Evolutionary conservation across 2,329 filamentous ascomycete species (phyloP).

Genomic region (Paecilomyces formosus): DNA sequence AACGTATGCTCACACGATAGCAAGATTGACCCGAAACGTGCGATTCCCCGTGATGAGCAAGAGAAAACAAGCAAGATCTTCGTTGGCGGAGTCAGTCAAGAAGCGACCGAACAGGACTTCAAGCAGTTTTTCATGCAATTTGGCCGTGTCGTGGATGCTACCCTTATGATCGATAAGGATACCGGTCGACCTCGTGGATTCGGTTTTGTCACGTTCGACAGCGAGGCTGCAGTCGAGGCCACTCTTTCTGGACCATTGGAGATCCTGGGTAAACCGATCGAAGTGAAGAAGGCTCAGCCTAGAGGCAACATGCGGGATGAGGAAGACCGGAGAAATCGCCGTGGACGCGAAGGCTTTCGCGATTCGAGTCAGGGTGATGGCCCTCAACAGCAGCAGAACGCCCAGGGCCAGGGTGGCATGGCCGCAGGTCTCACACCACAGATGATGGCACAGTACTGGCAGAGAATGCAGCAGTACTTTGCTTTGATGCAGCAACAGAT

Average conservation of each 20-base stretch:
- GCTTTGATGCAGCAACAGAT: slow-evolving; percentile 90
- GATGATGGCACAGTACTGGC: slow-evolving; percentile 97
- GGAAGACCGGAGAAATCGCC: slow-evolving; percentile 56
- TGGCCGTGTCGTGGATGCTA: slow-evolving; percentile 91
- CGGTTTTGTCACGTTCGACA: slow-evolving; percentile 97
- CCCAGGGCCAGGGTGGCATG: slow-evolving; percentile 33
- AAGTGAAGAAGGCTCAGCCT: slow-evolving; percentile 96
- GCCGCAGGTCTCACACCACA: slow-evolving; percentile 76
- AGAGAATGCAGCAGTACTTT: slow-evolving; percentile 97
- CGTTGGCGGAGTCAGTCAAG: slow-evolving; percentile 93
- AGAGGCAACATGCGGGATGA: slow-evolving; percentile 90
- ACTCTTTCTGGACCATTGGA: slow-evolving; percentile 78
- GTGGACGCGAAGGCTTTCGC: slow-evolving; percentile 33
- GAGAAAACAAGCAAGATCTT: slow-evolving; percentile 99
- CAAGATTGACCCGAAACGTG: slow-evolving; percentile 95
- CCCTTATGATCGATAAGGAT: slow-evolving; percentile 99
- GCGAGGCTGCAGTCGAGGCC: slow-evolving; percentile 86
- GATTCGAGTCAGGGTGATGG: slow-evolving; percentile 30
- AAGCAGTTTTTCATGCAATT: slow-evolving; percentile 96
- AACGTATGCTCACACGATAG: slow-evolving; percentile 15
- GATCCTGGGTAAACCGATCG: slow-evolving; percentile 92
- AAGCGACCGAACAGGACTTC: slow-evolving; percentile 93
- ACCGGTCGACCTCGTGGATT: slow-evolving; percentile 95
- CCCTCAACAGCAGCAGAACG: slow-evolving; percentile 41
- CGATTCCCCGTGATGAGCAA: slow-evolving; percentile 94